Percentiles rank a stretch among this genome's conserved stretches.
Evolutionary conservation across 148 eudicot species (phyloP).

Genomic region (Silene latifolia): DNA sequence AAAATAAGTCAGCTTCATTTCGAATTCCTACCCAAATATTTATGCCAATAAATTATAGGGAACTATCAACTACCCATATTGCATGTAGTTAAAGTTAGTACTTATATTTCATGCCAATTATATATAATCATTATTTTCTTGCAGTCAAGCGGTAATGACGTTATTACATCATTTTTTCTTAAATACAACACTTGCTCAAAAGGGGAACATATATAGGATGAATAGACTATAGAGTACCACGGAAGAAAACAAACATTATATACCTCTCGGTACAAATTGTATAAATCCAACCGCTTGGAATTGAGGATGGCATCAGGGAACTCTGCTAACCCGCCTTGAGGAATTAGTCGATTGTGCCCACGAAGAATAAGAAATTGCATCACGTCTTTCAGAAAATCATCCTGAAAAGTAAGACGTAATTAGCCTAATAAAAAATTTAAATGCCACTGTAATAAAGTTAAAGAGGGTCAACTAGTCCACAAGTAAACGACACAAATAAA

Average conservation of each 20-base stretch:
- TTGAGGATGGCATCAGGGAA: conserved; percentile 97
- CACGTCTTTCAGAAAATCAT: conserved; percentile 87
- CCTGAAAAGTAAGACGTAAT: conserved; percentile 39
- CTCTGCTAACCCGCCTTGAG: conserved; percentile 93
- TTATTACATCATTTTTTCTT: background rate
- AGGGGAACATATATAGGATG: background rate
- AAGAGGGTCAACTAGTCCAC: background rate
- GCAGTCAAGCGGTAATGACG: background rate
- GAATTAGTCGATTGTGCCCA: conserved; percentile 95
- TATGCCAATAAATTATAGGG: too few species aligned
- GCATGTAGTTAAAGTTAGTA: too few species aligned
- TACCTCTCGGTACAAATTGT: conserved; percentile 97
- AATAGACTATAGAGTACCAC: background rate
- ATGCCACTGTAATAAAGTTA: background rate
- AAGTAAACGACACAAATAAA: background rate
- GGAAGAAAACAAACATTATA: conserved; percentile 7
- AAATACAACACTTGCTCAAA: background rate
- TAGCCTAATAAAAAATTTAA: conserved; percentile 2
- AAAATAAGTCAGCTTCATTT: conserved; percentile 6
- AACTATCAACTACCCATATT: too few species aligned
- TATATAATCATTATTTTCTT: too few species aligned
- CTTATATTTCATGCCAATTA: background rate
- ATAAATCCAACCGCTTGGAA: conserved; percentile 88
- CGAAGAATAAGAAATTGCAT: conserved; percentile 93
- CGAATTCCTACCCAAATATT: background rate